phyloP scores from a whole-genome alignment of 352 stramenopile genomes.

The Phytophthora europaea region DNA sequence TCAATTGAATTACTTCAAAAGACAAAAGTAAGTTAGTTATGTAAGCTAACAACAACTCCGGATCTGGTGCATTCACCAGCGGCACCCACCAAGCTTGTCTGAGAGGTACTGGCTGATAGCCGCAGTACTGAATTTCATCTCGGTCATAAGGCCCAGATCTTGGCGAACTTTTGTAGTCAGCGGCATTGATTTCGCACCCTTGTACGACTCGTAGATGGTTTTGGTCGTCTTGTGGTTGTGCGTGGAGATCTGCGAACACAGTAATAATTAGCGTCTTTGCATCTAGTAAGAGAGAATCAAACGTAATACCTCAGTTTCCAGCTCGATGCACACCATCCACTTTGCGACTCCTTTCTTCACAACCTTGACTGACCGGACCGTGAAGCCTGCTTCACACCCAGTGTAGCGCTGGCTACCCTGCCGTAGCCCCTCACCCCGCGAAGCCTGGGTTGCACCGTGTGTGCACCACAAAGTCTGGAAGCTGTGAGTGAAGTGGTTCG shows the following conservation, averaged over 20 bases:
- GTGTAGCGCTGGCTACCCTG: not conserved
- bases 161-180: not conserved
- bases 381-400: not conserved
- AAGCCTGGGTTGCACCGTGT: not conserved
- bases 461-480: not conserved
- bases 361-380: not conserved
- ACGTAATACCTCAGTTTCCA: not conserved
- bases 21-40: not conserved
- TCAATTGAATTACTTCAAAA: not conserved
- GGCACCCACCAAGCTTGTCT: no score
- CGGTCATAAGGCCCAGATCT: not conserved
- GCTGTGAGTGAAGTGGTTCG: not conserved
- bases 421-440: not conserved
- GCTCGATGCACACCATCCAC: not conserved
- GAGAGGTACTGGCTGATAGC: slow-evolving; percentile 10
- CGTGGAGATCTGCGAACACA: not conserved
- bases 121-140: slow-evolving; percentile 5
- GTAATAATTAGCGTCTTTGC: no score
- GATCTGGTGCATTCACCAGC: no score
- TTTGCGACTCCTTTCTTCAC: not conserved
- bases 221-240: slow-evolving; percentile 1
- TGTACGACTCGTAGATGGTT: not conserved
- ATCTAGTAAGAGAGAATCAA: not conserved
- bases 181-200: not conserved
- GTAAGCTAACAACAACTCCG: not conserved